phyloP scores from a whole-genome alignment of 257 asterid genomes.

The Solanum chilense region DNA sequence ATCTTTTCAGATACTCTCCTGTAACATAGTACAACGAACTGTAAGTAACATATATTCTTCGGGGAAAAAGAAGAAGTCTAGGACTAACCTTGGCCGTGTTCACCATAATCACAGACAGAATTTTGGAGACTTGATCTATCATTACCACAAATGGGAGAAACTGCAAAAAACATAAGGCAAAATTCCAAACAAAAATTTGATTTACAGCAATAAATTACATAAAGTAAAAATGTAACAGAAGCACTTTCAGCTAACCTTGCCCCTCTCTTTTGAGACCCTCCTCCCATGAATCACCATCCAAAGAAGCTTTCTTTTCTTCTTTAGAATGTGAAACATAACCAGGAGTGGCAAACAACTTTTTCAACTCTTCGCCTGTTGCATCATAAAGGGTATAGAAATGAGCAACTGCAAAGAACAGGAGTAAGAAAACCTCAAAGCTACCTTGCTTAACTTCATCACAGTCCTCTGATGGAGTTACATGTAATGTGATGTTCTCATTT shows the following conservation, averaged over 20 bases:
- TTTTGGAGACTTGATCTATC: neutral
- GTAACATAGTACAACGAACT: slow-evolving; percentile 1
- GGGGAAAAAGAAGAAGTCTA: neutral
- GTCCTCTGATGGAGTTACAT: neutral
- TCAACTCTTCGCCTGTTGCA: neutral
- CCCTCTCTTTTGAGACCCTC: neutral
- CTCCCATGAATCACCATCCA: neutral
- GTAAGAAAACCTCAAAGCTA: neutral
- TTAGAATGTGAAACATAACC: neutral
- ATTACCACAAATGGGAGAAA: neutral
- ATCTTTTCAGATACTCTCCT: slow-evolving; percentile 22
- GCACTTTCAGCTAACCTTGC: neutral
- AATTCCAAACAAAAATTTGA: neutral
- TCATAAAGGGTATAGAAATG: neutral
- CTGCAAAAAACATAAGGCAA: neutral
- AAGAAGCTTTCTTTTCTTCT: neutral
- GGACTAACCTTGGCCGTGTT: neutral
- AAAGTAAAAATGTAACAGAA: neutral
- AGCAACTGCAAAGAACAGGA: neutral
- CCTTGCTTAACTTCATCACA: neutral
- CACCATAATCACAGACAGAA: neutral
- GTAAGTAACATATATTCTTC: neutral
- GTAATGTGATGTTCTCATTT: neutral
- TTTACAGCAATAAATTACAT: neutral
- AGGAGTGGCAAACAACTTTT: neutral